These are phyloP conservation scores for Mortierella antarctica DNA, from an alignment of 192 early-diverging fungal genomes.

Conservation along the genomic window DNA sequence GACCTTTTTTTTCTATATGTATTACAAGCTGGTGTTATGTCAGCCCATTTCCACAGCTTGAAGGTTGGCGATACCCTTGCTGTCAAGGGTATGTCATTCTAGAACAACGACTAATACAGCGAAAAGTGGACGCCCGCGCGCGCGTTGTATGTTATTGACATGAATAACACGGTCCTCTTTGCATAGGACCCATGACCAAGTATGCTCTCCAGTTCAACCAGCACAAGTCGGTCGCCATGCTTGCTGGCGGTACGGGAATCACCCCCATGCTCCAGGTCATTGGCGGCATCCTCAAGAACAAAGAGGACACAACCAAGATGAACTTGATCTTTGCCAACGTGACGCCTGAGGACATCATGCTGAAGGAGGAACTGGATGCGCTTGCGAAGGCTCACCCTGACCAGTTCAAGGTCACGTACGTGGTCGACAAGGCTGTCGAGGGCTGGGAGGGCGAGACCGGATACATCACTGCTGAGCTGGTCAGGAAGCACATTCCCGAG, in stretches of 20 bases:
- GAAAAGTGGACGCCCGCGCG: no score
- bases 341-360: slow-evolving; percentile 70
- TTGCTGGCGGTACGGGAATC: slow-evolving; percentile 82
- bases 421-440: slow-evolving; percentile 63
- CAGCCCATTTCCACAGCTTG: slow-evolving; percentile 63
- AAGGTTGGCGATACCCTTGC: slow-evolving; percentile 77
- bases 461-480: slow-evolving; percentile 76
- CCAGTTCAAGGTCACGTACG: slow-evolving; percentile 72
- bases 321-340: slow-evolving; percentile 75
- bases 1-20: neutral
- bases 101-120: no score
- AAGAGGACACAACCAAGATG: slow-evolving; percentile 72
- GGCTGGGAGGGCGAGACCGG: slow-evolving; percentile 78
- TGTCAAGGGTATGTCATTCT: slow-evolving; percentile 59
- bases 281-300: slow-evolving; percentile 64
- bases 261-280: slow-evolving; percentile 73
- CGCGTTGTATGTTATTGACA: no score
- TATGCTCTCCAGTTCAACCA: slow-evolving; percentile 67
- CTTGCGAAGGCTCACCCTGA: slow-evolving; percentile 63
- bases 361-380: slow-evolving; percentile 69
- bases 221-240: slow-evolving; percentile 67
- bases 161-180: neutral
- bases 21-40: slow-evolving; percentile 60
- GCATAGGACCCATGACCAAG: slow-evolving; percentile 72
- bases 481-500: slow-evolving; percentile 74